A percentile compares a stretch with the other conserved stretches of the same genome.
Conservation (phyloP, 1,139 yeast genomes). For the Taiozyma sp. region DNA sequence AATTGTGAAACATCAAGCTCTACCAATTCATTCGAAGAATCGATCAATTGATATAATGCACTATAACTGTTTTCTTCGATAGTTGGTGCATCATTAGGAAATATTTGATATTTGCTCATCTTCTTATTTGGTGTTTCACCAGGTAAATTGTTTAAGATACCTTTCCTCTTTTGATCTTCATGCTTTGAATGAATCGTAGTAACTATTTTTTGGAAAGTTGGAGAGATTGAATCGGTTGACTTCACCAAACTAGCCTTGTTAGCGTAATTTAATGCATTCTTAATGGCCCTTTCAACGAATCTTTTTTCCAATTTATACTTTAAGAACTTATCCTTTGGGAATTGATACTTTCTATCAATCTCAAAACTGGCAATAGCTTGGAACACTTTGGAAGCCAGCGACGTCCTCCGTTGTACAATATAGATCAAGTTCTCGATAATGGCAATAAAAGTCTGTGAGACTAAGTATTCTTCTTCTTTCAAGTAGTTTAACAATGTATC, state of each 20-base stretch:
- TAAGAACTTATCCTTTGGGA: slow-evolving; percentile 29
- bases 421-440: slow-evolving; percentile 47
- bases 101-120: slow-evolving; percentile 14
- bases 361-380: slow-evolving; percentile 37
- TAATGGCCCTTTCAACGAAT: slow-evolving; percentile 42
- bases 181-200: slow-evolving; percentile 17
- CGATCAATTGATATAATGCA: slow-evolving; percentile 55
- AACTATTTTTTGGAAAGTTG: slow-evolving; percentile 16
- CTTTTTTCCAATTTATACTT: slow-evolving; percentile 38
- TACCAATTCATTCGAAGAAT: slow-evolving; percentile 51
- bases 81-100: slow-evolving; percentile 20
- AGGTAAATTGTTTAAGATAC: slow-evolving; percentile 18
- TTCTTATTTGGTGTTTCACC: slow-evolving; percentile 22
- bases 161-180: slow-evolving; percentile 22
- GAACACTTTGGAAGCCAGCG: slow-evolving; percentile 38
- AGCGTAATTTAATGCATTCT: slow-evolving; percentile 40
- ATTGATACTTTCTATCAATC: slow-evolving; percentile 32
- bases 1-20: slow-evolving; percentile 65
- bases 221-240: slow-evolving; percentile 11
- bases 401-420: slow-evolving; percentile 52
- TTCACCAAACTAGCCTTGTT: slow-evolving; percentile 28
- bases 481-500: slow-evolving; percentile 58
- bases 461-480: slow-evolving; percentile 45
- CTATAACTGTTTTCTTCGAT: slow-evolving; percentile 34
- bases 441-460: slow-evolving; percentile 52